These are phyloP conservation scores for Speleostelium caveatum DNA, from an alignment of 78 protist species.

Conservation along the genomic window DNA sequence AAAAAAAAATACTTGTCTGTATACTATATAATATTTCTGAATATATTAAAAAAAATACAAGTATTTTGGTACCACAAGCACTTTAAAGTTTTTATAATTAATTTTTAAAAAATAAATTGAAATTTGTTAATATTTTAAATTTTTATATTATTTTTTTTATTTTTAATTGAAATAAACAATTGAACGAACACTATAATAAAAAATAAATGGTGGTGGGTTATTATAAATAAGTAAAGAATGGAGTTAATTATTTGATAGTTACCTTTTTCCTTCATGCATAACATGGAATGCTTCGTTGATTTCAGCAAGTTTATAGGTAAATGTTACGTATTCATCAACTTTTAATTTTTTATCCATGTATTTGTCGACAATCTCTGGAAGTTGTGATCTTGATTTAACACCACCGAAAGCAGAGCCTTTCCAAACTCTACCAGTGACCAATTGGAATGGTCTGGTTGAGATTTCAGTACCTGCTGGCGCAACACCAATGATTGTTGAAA, in stretches of 20 bases:
- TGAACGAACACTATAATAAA: slow-evolving; percentile 24
- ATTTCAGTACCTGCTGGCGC: slow-evolving; percentile 94
- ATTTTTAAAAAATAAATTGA: too few species aligned
- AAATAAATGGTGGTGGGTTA: neutral
- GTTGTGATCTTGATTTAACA: slow-evolving; percentile 80
- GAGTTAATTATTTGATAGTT: neutral
- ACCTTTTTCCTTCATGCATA: slow-evolving; percentile 83
- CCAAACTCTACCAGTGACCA: slow-evolving; percentile 95
- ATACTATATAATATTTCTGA: too few species aligned
- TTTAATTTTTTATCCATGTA: slow-evolving; percentile 75
- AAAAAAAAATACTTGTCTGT: too few species aligned
- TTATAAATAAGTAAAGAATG: neutral
- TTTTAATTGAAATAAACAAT: slow-evolving; percentile 23
- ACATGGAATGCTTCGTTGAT: slow-evolving; percentile 82
- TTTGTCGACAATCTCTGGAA: slow-evolving; percentile 85
- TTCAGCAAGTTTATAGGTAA: slow-evolving; percentile 49
- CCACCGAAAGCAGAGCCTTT: slow-evolving; percentile 83
- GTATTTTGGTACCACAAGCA: too few species aligned
- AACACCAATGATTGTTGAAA: slow-evolving; percentile 87
- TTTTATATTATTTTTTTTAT: too few species aligned
- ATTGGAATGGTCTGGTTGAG: slow-evolving; percentile 96
- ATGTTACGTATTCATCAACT: slow-evolving; percentile 89
- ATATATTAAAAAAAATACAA: too few species aligned
- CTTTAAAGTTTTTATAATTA: too few species aligned
- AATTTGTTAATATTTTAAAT: too few species aligned